Evolutionary conservation across 1,284 basidiomycete species (phyloP), one percentile per base, ranked within the genome.

Genomic region (Irpex rosettiformis): DNA sequence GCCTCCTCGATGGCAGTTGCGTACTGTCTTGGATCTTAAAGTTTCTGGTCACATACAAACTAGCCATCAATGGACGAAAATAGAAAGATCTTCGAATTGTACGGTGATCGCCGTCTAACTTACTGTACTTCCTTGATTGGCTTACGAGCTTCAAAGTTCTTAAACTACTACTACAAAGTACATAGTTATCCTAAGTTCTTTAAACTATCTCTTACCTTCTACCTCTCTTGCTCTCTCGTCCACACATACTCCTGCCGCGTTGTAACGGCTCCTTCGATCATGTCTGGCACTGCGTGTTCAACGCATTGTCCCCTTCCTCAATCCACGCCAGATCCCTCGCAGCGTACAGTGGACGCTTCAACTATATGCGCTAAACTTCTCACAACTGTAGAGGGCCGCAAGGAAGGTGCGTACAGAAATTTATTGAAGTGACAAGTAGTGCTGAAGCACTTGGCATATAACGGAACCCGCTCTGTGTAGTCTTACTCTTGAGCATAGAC

Each of bases 301-400:
- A 28, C 33, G 5, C 29, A 55, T 8, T 55, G 54, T 47, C 40
- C 54, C n/a, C 22, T 54, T n/a, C 28, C 54, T n/a, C 52, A 58
- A 21, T 33, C 48, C 48, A 27, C 42, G 16, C 57, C 42, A 13
- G 22, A 37, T 13, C 25, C 27, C 25, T 37, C 48, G 24, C 42
- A 57, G 25, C 52, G 30, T 3, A 25, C 33, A 16, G 33, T 55
- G 29, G 57, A 47, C 52, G 52, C 57, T n/a, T 59, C 62, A 33
- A 64, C 58, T 67, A 58, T 86, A 81, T 90, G 88, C 77, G 88
- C 89, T 13, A 89, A 86, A 66, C 73, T 91, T 6, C 71, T 85
- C 24, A 88, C 88, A 0, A 73, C 72, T 4, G 79, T 78, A 49
- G 67, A 77, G 22, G 86, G 84, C 5, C 75, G 79, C 37, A 83